Percentiles rank a stretch among this genome's conserved stretches.
These are phyloP conservation scores for Heliamphora ciliata DNA, from an alignment of 179 eudicot genomes.

Conservation along the genomic window DNA sequence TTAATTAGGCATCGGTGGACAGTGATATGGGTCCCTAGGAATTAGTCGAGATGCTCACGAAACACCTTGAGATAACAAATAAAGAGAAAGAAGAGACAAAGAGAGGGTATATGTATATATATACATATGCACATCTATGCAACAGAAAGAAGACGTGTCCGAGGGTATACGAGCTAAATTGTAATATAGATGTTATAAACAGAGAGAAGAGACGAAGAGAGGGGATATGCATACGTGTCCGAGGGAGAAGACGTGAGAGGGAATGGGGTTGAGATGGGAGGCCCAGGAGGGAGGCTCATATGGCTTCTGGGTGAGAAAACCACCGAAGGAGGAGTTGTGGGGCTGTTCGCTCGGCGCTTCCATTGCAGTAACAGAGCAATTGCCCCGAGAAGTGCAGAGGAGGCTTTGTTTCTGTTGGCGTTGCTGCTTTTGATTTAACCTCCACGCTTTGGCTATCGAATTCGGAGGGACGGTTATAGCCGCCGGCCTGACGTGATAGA, in stretches of 20 bases:
- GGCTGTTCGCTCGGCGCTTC: slow-evolving; percentile 7
- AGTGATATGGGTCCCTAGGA: too few species aligned
- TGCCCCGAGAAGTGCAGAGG: slow-evolving; percentile 9
- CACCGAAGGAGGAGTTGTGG: slow-evolving; percentile 5
- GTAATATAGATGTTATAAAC: too few species aligned
- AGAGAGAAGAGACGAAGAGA: not conserved
- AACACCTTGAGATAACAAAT: too few species aligned
- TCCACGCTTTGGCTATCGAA: not conserved
- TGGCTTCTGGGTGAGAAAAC: slow-evolving; percentile 44
- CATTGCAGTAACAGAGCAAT: slow-evolving; percentile 11
- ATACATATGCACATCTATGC: too few species aligned
- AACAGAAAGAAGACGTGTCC: too few species aligned
- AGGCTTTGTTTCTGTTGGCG: not conserved
- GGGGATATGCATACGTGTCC: slow-evolving; percentile 45
- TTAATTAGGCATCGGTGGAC: too few species aligned
- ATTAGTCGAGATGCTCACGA: too few species aligned
- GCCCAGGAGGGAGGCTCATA: slow-evolving; percentile 84
- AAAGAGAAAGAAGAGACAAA: too few species aligned
- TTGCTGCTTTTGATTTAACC: not conserved
- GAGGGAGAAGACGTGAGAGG: slow-evolving; percentile 56
- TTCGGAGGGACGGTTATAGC: not conserved
- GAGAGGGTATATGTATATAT: too few species aligned
- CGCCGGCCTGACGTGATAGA: not conserved
- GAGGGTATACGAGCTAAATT: too few species aligned
- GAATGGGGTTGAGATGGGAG: slow-evolving; percentile 60